Percentiles rank a stretch among this genome's conserved stretches.
phyloP scores from a whole-genome alignment of 345 rosid species.

The Arabidopsis suecica region DNA sequence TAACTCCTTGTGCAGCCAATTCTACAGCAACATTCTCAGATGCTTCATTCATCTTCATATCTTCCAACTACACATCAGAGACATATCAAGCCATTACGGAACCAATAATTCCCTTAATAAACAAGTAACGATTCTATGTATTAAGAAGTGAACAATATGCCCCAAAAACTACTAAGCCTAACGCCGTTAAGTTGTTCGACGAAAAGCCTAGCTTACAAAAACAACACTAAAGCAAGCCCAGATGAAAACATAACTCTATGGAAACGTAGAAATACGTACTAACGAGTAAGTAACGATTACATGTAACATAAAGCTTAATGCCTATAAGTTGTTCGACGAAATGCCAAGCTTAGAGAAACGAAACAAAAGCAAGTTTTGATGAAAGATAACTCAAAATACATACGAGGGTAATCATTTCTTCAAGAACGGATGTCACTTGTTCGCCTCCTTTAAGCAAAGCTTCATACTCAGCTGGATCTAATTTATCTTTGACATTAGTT shows the following conservation, averaged over 20 bases:
- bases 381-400: slow-evolving; percentile 6
- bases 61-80: slow-evolving; percentile 59
- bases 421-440: slow-evolving; percentile 88
- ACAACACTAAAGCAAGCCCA: neutral
- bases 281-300: neutral
- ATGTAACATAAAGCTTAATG: neutral
- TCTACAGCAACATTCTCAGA: slow-evolving; percentile 90
- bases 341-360: slow-evolving; percentile 26
- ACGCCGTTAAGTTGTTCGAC: slow-evolving; percentile 17
- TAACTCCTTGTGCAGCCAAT: slow-evolving; percentile 91
- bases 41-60: slow-evolving; percentile 89
- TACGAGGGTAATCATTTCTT: slow-evolving; percentile 89
- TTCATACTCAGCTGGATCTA: slow-evolving; percentile 63
- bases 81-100: slow-evolving; percentile 11
- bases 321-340: slow-evolving; percentile 42
- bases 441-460: slow-evolving; percentile 91
- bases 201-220: slow-evolving; percentile 30
- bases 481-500: slow-evolving; percentile 40
- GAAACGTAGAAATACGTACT: slow-evolving; percentile 38
- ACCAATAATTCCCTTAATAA: neutral
- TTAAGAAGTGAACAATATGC: neutral
- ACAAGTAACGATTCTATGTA: neutral
- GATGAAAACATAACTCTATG: neutral
- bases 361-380: slow-evolving; percentile 4
- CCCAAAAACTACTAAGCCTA: neutral